Conservation (phyloP, 2,329 filamentous ascomycete genomes). For the Penicillium italicum region DNA sequence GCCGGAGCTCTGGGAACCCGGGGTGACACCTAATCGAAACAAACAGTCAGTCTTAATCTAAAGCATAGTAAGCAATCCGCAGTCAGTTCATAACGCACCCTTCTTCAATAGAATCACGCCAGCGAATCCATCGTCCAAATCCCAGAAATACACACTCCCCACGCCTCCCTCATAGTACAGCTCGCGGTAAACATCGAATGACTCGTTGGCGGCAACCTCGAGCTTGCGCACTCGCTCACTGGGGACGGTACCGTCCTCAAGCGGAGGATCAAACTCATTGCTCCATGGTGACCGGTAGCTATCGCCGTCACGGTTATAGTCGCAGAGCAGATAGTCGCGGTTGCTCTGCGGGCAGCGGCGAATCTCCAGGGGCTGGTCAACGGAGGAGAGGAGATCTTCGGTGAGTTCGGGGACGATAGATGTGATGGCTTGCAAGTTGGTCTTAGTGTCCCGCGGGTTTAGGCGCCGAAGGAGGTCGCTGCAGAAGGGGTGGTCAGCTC, state of each 20-base stretch:
- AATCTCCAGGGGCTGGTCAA: conserved; percentile 89
- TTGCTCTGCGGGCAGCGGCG: conserved; percentile 82
- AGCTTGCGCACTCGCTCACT: conserved; percentile 89
- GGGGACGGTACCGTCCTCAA: conserved; percentile 82
- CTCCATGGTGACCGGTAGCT: conserved; percentile 98
- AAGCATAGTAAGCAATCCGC: background rate
- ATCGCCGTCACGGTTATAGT: conserved; percentile 99
- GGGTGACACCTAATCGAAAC: conserved; percentile 55
- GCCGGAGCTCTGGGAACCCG: conserved; percentile 66
- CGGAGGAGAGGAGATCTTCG: conserved; percentile 95
- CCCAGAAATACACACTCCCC: conserved; percentile 97
- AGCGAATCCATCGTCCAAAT: conserved; percentile 94
- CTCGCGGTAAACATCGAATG: conserved; percentile 94
- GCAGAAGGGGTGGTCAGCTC: conserved; percentile 26
- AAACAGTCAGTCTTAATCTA: conserved; percentile 7
- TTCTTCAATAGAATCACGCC: conserved; percentile 96
- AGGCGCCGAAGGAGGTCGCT: conserved; percentile 98
- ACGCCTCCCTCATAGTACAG: conserved; percentile 91
- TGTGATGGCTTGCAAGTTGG: conserved; percentile 86
- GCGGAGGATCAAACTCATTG: conserved; percentile 93
- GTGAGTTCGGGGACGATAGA: conserved; percentile 84
- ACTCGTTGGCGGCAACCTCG: conserved; percentile 91
- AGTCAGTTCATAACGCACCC: conserved; percentile 50
- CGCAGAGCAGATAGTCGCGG: conserved; percentile 94
- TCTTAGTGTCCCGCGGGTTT: conserved; percentile 85